Base-by-base conservation (phyloP, 106 monocot genomes). In the Chionographis japonica region DNA sequence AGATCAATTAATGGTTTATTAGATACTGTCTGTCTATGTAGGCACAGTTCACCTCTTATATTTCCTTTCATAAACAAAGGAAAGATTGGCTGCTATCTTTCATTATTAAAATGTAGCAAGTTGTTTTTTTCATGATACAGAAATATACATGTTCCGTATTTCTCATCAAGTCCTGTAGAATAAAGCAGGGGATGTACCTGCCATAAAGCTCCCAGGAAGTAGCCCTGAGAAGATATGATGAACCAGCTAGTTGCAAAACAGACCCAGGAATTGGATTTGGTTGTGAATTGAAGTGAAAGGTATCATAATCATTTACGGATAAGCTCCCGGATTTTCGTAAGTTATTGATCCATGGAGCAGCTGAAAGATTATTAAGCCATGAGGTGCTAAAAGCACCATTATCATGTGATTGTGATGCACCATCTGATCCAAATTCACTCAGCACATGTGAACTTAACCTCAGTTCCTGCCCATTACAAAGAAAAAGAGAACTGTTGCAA, bases 171-270 rank as follows among this genome's bases (percentile, higher is more conserved):
- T 27, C 27, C 27, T 0, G 46, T 6, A 46, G 8, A 46, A 46
- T 46, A 10, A 46, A 46, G 46, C 9, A 6, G 46, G 8, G 17
- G 8, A 60, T 16, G 2, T 75, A 95, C 95, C 95, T 97, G 68
- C 97, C 97, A 83, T 92, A 92, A 8, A 92, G 83, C 75, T 97
- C 97, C 97, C 97, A 97, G 17, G 92, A 84, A 69, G 92, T 90
- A 64, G 97, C 84, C 72, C 79, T 91, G 37, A 89, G 74, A 69
- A 97, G 77, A 80, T 87, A 92, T 62, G 97, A 86, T 67, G 89
- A 77, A 76, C 97, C 97, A 64, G 89, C 80, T 63, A 97, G 81
- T 79, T 92, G 97, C 65, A 90, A 81, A 68, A 90, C 78, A 65
- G 89, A 85, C 19, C 76, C 76, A 69, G 97, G 89, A 65, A 97